Conservation (phyloP, 2,329 filamentous ascomycete genomes). For the Fusarium odoratissimum region DNA sequence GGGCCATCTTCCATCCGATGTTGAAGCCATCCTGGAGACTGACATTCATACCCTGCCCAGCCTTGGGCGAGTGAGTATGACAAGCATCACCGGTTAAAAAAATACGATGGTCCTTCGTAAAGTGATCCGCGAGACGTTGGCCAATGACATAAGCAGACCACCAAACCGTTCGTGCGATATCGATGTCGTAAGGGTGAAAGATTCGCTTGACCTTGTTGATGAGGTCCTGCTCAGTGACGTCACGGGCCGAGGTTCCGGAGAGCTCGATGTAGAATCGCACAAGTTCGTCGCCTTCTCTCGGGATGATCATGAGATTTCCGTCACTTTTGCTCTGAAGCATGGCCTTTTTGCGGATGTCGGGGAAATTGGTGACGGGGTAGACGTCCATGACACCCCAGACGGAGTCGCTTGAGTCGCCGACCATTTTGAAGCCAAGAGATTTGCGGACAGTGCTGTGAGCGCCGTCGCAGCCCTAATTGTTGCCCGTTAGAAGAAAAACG, state of each 20-base stretch:
- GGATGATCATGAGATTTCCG: conserved; percentile 45
- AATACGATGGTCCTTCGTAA: conserved; percentile 65
- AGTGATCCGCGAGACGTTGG: conserved; percentile 57
- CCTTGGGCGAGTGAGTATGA: conserved; percentile 66
- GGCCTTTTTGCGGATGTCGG: conserved; percentile 46
- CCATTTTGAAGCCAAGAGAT: conserved; percentile 40
- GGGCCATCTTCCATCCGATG: conserved; percentile 67
- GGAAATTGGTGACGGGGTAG: conserved; percentile 44
- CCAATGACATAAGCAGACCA: conserved; percentile 67
- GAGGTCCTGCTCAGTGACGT: conserved; percentile 42
- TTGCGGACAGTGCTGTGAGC: conserved; percentile 44
- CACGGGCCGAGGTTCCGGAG: conserved; percentile 1
- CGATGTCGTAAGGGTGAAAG: conserved; percentile 63
- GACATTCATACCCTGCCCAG: conserved; percentile 79
- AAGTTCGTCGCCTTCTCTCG: conserved; percentile 40
- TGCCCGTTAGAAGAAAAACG: too few relatives aligned
- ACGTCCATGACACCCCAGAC: conserved; percentile 47
- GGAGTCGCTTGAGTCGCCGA: conserved; percentile 45
- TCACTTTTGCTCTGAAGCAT: conserved; percentile 40
- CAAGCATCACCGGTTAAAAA: conserved; percentile 76
- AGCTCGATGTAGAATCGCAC: conserved; percentile 41
- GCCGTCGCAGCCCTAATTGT: conserved; percentile 30
- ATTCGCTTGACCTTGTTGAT: conserved; percentile 60
- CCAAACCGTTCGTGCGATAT: conserved; percentile 49
- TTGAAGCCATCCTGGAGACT: conserved; percentile 72